These are phyloP conservation scores for Kwoniella botswanensis DNA, from an alignment of 768 basidiomycete species.

Conservation along the genomic window DNA sequence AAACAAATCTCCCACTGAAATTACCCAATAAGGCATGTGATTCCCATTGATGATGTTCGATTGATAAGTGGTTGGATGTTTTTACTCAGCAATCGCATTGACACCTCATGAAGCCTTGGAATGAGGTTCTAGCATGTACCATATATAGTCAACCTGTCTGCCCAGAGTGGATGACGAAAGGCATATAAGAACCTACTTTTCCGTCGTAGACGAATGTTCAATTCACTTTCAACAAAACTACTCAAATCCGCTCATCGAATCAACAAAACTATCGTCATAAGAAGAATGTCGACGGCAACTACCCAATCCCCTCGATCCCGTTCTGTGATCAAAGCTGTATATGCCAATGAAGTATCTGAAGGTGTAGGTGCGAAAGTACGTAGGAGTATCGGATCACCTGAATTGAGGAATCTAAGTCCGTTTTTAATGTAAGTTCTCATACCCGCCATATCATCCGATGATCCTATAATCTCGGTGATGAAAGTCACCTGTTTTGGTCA, in stretches of 20 bases:
- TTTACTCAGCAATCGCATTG: constrained; percentile 9
- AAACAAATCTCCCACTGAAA: neutral
- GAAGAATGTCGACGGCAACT: neutral
- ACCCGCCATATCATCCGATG: neutral
- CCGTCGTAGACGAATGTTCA: neutral
- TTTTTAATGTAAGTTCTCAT: constrained; percentile 72
- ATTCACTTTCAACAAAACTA: too few relatives aligned
- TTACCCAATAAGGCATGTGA: neutral
- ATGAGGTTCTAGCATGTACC: neutral
- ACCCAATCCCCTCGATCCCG: constrained; percentile 63
- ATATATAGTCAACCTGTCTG: neutral
- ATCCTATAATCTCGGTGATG: too few relatives aligned
- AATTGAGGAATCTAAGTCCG: constrained; percentile 79
- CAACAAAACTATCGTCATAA: neutral
- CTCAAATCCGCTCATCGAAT: neutral
- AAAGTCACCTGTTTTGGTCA: too few relatives aligned
- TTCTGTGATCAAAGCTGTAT: constrained; percentile 73
- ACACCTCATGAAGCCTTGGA: neutral
- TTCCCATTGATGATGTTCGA: constrained; percentile 10
- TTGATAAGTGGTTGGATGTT: neutral
- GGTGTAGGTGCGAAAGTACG: constrained; percentile 83
- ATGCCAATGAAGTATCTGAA: constrained; percentile 63
- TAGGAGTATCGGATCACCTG: constrained; percentile 78
- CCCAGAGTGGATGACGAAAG: neutral
- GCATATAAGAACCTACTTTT: neutral